A percentile compares a stretch with the other conserved stretches of the same genome.
phyloP scores from a whole-genome alignment of 177 flowering plant genomes.

The Telopea speciosissima region DNA sequence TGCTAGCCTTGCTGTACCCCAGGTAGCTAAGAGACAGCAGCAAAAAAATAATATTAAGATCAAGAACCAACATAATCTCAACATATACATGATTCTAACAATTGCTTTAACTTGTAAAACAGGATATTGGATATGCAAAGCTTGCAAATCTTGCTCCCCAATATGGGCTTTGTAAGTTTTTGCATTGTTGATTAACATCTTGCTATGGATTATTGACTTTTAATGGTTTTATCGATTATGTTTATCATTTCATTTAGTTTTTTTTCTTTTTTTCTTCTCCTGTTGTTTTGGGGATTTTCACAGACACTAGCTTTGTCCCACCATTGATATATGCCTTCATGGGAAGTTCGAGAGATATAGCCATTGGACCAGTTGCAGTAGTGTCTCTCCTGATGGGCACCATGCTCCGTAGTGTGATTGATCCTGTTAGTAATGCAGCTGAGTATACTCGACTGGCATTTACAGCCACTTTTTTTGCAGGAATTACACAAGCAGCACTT shows the following conservation, averaged over 20 bases:
- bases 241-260: not conserved
- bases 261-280: not conserved
- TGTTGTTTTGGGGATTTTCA: conserved; percentile 7
- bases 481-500: conserved; percentile 75
- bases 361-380: conserved; percentile 94
- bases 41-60: not conserved
- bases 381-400: conserved; percentile 84
- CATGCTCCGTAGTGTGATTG: conserved; percentile 59
- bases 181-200: not conserved
- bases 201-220: not conserved
- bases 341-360: conserved; percentile 99
- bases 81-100: conserved; percentile 5
- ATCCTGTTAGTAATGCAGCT: conserved; percentile 15
- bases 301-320: conserved; percentile 96
- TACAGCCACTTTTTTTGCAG: conserved; percentile 94
- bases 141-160: conserved; percentile 73
- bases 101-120: not conserved
- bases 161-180: conserved; percentile 76
- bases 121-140: conserved; percentile 89
- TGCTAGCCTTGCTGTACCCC: conserved; percentile 87
- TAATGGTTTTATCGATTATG: not conserved
- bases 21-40: conserved; percentile 33
- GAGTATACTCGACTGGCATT: conserved; percentile 74
- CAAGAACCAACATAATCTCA: not conserved
- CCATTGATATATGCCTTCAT: conserved; percentile 83